A percentile compares a stretch with the other conserved stretches of the same genome.
Conservation (phyloP, 2,329 filamentous ascomycete genomes). For the Trichoderma sp. region DNA sequence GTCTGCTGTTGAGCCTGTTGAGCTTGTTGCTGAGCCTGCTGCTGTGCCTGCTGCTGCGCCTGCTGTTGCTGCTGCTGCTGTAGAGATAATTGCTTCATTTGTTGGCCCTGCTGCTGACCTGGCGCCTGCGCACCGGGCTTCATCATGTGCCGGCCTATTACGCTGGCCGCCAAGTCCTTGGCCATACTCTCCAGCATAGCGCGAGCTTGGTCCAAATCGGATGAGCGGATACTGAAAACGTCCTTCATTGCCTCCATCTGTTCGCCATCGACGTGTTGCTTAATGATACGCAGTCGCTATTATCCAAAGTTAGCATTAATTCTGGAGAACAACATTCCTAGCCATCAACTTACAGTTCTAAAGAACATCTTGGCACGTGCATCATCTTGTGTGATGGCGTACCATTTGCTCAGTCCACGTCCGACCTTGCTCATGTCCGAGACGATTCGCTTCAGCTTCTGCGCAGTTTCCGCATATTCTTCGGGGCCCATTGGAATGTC, state of each 20-base stretch:
- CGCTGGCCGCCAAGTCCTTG: slow-evolving; percentile 43
- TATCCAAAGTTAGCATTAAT: slow-evolving; percentile 33
- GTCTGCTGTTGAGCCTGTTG: slow-evolving; percentile 28
- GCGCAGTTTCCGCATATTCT: slow-evolving; percentile 43
- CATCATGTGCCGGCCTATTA: slow-evolving; percentile 29
- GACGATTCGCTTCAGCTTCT: slow-evolving; percentile 43
- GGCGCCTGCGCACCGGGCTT: slow-evolving; percentile 25
- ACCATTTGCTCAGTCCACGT: slow-evolving; percentile 48
- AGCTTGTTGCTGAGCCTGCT: slow-evolving; percentile 23
- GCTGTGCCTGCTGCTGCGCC: slow-evolving; percentile 26
- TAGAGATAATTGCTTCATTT: neutral
- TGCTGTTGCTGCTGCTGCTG: slow-evolving; percentile 26
- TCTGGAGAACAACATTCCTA: too few relatives aligned
- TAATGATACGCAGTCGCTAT: slow-evolving; percentile 52
- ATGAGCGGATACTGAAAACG: slow-evolving; percentile 49
- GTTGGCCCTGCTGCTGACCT: slow-evolving; percentile 6
- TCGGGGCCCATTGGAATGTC: slow-evolving; percentile 49
- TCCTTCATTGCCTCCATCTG: slow-evolving; percentile 46
- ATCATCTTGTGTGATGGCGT: slow-evolving; percentile 48
- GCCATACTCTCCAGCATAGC: slow-evolving; percentile 52
- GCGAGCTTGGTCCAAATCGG: slow-evolving; percentile 51
- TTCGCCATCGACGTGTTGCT: slow-evolving; percentile 54
- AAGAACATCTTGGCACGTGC: slow-evolving; percentile 51
- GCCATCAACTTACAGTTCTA: slow-evolving; percentile 45
- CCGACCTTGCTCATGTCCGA: slow-evolving; percentile 46